Percentiles rank a stretch among this genome's conserved stretches.
phyloP scores from a whole-genome alignment of 2,329 filamentous ascomycete species.

The Diaporthe sp. region DNA sequence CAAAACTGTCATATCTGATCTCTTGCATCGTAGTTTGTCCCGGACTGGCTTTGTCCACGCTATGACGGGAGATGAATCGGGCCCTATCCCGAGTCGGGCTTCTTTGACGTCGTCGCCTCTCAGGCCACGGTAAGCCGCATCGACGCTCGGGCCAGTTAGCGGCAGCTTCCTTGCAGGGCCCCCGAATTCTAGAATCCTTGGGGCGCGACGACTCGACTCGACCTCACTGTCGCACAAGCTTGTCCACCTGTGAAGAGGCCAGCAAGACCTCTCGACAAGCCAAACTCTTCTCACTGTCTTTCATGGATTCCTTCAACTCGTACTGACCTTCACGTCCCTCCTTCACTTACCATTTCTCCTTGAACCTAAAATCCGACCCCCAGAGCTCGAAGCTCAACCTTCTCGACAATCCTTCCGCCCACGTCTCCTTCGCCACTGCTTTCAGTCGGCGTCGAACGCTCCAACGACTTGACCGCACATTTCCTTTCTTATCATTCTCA shows the following conservation, averaged over 20 bases:
- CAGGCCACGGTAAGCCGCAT: slow-evolving; percentile 40
- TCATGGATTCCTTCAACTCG: not conserved
- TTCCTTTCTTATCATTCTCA: not conserved
- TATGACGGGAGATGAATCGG: not conserved
- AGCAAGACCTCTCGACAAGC: slow-evolving; percentile 18
- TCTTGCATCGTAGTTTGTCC: not conserved
- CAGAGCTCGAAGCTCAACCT: slow-evolving; percentile 6
- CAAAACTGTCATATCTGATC: not conserved
- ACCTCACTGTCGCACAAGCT: slow-evolving; percentile 26
- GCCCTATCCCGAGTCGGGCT: slow-evolving; percentile 5
- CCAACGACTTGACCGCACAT: slow-evolving; percentile 18
- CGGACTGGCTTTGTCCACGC: not conserved
- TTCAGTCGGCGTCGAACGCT: slow-evolving; percentile 33
- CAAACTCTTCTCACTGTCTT: not conserved
- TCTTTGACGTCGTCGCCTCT: slow-evolving; percentile 24
- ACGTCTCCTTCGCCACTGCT: slow-evolving; percentile 11
- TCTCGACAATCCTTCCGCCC: not conserved
- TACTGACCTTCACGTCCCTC: slow-evolving; percentile 4
- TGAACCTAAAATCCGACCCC: not conserved
- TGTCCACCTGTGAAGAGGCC: slow-evolving; percentile 29
- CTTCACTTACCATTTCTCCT: not conserved
- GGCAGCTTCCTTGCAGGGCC: slow-evolving; percentile 10
- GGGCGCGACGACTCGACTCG: not conserved
- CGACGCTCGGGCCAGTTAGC: slow-evolving; percentile 31
- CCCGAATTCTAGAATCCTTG: slow-evolving; percentile 4